Percentiles rank a stretch among this genome's conserved stretches.
Evolutionary conservation across 441 rosid species (phyloP).

Genomic region (Erodium texanum): DNA sequence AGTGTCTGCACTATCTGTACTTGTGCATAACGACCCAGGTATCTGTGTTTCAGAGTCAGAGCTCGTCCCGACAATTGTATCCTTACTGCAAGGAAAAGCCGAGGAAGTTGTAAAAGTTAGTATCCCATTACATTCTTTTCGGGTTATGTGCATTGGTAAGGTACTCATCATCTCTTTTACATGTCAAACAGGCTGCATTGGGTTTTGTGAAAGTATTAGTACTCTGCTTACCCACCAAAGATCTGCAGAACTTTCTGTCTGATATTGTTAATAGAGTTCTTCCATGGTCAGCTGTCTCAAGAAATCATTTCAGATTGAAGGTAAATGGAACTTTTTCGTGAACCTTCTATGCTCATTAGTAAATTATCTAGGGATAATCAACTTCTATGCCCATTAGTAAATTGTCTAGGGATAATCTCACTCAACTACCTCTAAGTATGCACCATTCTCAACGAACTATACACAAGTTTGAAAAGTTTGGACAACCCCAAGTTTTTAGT

Average conservation of each 20-base stretch:
- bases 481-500: too few species aligned
- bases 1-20: constrained; percentile 73
- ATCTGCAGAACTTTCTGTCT: constrained; percentile 48
- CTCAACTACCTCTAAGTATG: too few species aligned
- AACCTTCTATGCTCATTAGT: not conserved
- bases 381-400: too few species aligned
- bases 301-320: constrained; percentile 84
- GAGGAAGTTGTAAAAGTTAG: constrained; percentile 76
- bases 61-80: constrained; percentile 59
- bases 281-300: constrained; percentile 76
- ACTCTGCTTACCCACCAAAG: constrained; percentile 56
- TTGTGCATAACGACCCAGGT: constrained; percentile 56
- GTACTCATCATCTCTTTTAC: constrained; percentile 13
- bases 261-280: constrained; percentile 52
- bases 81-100: constrained; percentile 73
- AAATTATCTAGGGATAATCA: too few species aligned
- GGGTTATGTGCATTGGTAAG: not conserved
- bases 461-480: too few species aligned
- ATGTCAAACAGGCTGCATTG: constrained; percentile 58
- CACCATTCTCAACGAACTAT: too few species aligned
- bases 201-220: constrained; percentile 86
- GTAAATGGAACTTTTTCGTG: constrained; percentile 22
- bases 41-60: constrained; percentile 51
- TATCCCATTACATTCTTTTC: constrained; percentile 3
- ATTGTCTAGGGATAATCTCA: too few species aligned